Conservation (phyloP, 78 protist genomes). For the Chrysochromulina parva region DNA sequence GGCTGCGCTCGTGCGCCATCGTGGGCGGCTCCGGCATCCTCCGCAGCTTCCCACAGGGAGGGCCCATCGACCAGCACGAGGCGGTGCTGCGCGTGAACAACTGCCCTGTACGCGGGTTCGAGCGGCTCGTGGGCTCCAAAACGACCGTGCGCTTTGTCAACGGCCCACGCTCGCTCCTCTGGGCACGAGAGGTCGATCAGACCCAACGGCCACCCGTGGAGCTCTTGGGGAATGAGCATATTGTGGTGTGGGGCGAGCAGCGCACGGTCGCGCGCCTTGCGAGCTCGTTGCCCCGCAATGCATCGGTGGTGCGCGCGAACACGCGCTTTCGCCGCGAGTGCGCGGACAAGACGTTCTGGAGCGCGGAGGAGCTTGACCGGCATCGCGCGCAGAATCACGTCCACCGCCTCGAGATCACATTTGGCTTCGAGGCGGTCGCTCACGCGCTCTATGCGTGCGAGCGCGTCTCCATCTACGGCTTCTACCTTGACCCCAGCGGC, state of each 20-base stretch:
- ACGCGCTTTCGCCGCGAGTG: too few relatives aligned
- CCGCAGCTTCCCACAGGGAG: neutral
- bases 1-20: neutral
- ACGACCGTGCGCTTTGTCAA: neutral
- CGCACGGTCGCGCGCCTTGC: too few relatives aligned
- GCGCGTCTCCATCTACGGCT: neutral
- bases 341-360: too few relatives aligned
- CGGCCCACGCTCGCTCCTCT: neutral
- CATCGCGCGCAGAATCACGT: neutral
- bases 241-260: too few relatives aligned
- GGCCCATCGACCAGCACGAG: neutral
- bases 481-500: neutral
- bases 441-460: neutral
- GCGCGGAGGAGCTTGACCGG: too few relatives aligned
- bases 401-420: neutral
- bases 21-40: neutral
- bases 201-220: too few relatives aligned
- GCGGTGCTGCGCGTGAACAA: neutral
- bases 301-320: too few relatives aligned
- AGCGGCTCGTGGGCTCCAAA: neutral
- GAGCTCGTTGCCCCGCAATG: too few relatives aligned
- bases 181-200: neutral
- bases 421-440: neutral
- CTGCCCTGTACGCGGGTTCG: neutral
- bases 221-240: too few relatives aligned